Evolutionary conservation across 164 flowering plant genomes (phyloP).

Genomic region (Kingdonia uniflora): DNA sequence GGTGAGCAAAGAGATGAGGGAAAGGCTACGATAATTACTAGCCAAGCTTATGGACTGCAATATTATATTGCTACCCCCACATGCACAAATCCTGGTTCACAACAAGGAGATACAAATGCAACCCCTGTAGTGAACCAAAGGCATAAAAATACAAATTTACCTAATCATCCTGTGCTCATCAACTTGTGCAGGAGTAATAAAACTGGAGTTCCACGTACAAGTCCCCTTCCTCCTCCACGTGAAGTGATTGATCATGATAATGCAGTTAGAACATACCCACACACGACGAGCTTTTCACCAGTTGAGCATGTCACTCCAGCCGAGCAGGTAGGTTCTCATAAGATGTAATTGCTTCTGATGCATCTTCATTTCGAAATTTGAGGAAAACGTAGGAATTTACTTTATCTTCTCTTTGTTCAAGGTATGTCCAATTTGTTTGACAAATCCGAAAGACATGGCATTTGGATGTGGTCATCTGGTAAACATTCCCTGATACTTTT

Average conservation of each 20-base stretch:
- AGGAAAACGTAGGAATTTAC: neutral
- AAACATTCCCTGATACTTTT: conserved; percentile 13
- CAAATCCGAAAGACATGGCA: conserved; percentile 79
- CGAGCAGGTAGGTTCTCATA: conserved; percentile 45
- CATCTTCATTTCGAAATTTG: neutral
- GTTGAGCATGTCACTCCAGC: conserved; percentile 12
- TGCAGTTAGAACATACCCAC: conserved; percentile 20
- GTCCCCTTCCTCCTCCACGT: conserved; percentile 67
- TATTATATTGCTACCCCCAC: no score
- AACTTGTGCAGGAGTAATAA: conserved; percentile 18
- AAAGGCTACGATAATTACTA: no score
- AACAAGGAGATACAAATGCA: no score
- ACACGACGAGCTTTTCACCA: conserved; percentile 12
- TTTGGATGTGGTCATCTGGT: conserved; percentile 88
- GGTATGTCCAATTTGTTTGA: conserved; percentile 83
- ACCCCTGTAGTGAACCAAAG: no score
- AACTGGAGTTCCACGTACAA: conserved; percentile 15
- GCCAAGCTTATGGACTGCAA: no score
- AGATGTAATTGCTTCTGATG: neutral
- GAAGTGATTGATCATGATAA: conserved; percentile 54
- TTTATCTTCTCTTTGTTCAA: conserved; percentile 10
- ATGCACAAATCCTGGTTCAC: no score
- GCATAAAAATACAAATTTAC: no score
- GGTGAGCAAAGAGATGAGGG: no score
- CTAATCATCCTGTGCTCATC: no score